These are phyloP conservation scores for Trichoderma hamatum DNA, from an alignment of 2,329 filamentous ascomycete genomes.

Conservation along the genomic window DNA sequence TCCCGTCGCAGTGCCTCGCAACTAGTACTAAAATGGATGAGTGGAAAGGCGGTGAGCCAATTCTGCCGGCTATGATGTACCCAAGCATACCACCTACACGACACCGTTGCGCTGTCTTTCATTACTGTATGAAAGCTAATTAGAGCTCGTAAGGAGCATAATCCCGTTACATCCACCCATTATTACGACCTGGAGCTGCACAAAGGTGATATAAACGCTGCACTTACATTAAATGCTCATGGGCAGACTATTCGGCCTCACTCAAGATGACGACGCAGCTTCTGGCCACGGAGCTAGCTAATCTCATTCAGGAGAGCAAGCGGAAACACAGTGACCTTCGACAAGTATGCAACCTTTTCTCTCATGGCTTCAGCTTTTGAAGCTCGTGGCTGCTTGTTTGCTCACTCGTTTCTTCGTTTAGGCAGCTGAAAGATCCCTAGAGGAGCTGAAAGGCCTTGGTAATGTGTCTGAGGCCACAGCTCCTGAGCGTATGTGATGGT, in stretches of 20 bases:
- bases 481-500: slow-evolving; percentile 40
- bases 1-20: not conserved
- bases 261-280: slow-evolving; percentile 86
- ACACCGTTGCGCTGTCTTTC: slow-evolving; percentile 14
- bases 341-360: slow-evolving; percentile 58
- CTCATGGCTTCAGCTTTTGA: not conserved
- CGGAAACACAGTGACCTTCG: slow-evolving; percentile 89
- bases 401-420: slow-evolving; percentile 40
- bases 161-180: not conserved
- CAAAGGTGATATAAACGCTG: slow-evolving; percentile 32
- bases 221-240: slow-evolving; percentile 31
- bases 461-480: slow-evolving; percentile 44
- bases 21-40: not conserved
- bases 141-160: slow-evolving; percentile 3
- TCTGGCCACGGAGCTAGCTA: slow-evolving; percentile 82
- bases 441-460: slow-evolving; percentile 70
- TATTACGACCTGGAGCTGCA: slow-evolving; percentile 32
- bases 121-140: not conserved
- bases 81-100: slow-evolving; percentile 8
- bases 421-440: slow-evolving; percentile 91
- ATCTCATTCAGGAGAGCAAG: slow-evolving; percentile 93
- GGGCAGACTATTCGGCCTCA: slow-evolving; percentile 33
- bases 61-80: slow-evolving; percentile 22
- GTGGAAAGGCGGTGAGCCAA: slow-evolving; percentile 10
- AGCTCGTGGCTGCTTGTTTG: not conserved